Percentiles rank a stretch among this genome's conserved stretches.
Evolutionary conservation across 345 rosid genomes (phyloP).

Genomic region (Populus deltoides): DNA sequence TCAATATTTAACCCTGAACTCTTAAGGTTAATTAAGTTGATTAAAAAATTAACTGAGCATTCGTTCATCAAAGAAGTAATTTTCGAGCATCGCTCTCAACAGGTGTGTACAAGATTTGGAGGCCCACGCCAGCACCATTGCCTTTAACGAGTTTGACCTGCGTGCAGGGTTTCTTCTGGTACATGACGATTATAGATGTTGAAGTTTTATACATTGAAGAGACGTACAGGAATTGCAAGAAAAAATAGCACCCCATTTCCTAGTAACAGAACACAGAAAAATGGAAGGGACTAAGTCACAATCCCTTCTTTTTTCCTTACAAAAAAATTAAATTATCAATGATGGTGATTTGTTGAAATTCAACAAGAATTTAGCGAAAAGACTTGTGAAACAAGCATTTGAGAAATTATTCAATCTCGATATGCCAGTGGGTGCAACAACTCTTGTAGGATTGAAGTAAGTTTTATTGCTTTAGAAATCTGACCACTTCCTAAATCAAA

Average conservation of each 20-base stretch:
- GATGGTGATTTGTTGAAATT: constrained; percentile 16
- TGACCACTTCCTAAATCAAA: constrained; percentile 35
- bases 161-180: constrained; percentile 5
- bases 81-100: background rate
- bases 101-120: background rate
- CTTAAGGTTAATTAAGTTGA: background rate
- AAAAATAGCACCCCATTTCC: background rate
- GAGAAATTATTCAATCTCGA: constrained; percentile 13
- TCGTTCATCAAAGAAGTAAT: background rate
- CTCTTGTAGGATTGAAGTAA: constrained; percentile 40
- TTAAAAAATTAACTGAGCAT: background rate
- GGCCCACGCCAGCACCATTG: background rate
- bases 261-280: background rate
- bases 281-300: background rate
- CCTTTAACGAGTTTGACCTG: constrained; percentile 18
- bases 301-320: background rate
- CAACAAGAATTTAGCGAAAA: constrained; percentile 6
- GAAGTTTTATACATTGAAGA: too few species aligned
- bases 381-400: constrained; percentile 43
- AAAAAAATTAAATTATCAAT: background rate
- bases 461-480: constrained; percentile 3
- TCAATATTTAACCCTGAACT: background rate
- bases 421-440: constrained; percentile 66
- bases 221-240: too few species aligned
- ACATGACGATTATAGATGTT: background rate